Evolutionary conservation across 129 eudicot species (phyloP), one percentile per base, ranked within the genome.

Genomic region (Cynara cardunculus): DNA sequence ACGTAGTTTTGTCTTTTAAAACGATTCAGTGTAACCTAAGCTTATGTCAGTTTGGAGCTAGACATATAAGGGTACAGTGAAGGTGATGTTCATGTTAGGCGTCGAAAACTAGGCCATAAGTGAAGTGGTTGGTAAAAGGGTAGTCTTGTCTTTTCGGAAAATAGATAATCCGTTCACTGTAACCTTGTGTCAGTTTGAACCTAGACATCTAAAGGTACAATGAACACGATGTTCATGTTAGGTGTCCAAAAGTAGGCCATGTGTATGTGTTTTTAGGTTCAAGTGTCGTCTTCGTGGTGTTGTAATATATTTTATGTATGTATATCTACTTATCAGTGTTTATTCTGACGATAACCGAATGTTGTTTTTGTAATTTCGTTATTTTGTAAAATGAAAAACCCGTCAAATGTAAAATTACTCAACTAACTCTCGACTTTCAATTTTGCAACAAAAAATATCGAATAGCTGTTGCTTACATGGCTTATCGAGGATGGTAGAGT

Each of bases 41-140:
- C n/a, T 75, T 53, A 37, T 82, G 72, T 30, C 64, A 4, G 66
- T n/a, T 76, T 69, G 72, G 72, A 76, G n/a, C 67, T 76, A 75
- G 76, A 34, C 34, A 70, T 53, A 5, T 18, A 69, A 69, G 73
- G 74, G 34, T 73, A 41, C 19, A 41, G 21, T 69, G 34, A 75
- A 25, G 49, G 8, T 56, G n/a, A n/a, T 44, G 82, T 67, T 25
- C 41, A 12, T 41, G 35, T 67, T 73, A 78, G 41, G 75, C 14
- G 68, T 80, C n/a, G 82, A 76, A 62, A 69, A 28, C 76, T 79
- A 79, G 83, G 37, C 61, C 27, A 53, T 46, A 85, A 85, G 84
- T 85, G 84, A 76, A 30, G 7, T 12, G 25, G n/a, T n/a, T 27
- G 46, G 73, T 71, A 83, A 9, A 83, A 59, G 67, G 73, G 56